Evolutionary conservation across 2,329 filamentous ascomycete species (phyloP), one percentile per base, ranked within the genome.

Genomic region (Fusarium sp.): DNA sequence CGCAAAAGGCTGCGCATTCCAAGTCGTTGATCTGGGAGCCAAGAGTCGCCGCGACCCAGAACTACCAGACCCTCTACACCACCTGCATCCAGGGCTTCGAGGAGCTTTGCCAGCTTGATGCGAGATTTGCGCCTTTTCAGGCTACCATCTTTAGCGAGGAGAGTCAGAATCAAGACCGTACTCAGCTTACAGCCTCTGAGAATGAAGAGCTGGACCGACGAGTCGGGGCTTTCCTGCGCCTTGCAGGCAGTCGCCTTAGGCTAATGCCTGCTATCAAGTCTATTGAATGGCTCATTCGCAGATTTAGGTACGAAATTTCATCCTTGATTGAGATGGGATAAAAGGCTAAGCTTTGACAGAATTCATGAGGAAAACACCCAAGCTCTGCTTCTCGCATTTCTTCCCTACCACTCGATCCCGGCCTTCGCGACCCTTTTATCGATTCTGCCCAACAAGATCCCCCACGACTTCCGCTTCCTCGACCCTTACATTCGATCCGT

Each of bases 21-120:
- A 96, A 98, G 84, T 99, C 97, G 63, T 86, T 99, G 71, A 94
- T 99, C 69, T 99, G 97, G 86, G 95, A 98, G 78, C 90, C 94
- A 69, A 91, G 92, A 80, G 88, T 96, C 77, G 97, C 97, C 60
- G 92, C 93, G 7, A 92, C 92, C 18, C 97, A 99, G 85, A 97
- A 92, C 79, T 98, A 96, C 83, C 94, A 98, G 80, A 94, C 92
- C 6, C 89, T 99, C 68, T 98, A 94, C 82, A 90, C 93, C 66
- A 90, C 97, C 81, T 98, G 96, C 81, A 88, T 92, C 76, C 94
- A 97, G 79, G 97, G 95, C 2, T 99, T 96, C 80, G 91, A 95
- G 73, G 97, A 99, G 80, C 87, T 99, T 68, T 98, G 97, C 83
- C 91, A 92, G 76, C 88, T 99, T 64, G 97, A 99, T 82, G 83